Conservation (phyloP, 331 rosid genomes). For the Arachis monticola region DNA sequence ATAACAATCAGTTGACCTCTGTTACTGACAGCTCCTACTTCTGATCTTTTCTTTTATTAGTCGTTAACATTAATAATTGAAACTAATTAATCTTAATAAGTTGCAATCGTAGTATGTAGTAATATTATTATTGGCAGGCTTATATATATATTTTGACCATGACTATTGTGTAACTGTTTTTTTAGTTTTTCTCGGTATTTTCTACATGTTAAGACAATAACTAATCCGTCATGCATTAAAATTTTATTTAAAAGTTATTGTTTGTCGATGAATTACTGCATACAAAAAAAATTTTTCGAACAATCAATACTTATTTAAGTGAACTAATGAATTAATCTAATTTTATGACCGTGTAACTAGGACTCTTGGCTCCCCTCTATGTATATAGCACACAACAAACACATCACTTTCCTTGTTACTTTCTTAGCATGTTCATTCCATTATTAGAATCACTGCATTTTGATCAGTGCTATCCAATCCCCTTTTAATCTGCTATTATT, state of each 20-base stretch:
- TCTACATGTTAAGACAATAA: too few species aligned
- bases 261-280: too few species aligned
- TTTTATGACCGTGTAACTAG: background rate
- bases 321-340: too few species aligned
- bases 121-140: slow-evolving; percentile 27
- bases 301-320: too few species aligned
- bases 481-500: background rate
- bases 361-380: background rate
- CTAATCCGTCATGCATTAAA: too few species aligned
- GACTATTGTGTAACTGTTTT: background rate
- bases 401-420: background rate
- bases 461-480: background rate
- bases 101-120: background rate
- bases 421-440: background rate
- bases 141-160: slow-evolving; percentile 46
- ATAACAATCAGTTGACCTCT: slow-evolving; percentile 55
- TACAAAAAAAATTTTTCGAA: too few species aligned
- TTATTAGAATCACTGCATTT: slow-evolving; percentile 5
- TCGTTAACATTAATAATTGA: background rate
- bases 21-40: slow-evolving; percentile 40
- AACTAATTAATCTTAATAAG: background rate
- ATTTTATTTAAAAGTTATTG: too few species aligned
- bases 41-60: background rate
- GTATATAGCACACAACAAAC: background rate
- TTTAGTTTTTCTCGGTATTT: too few species aligned